Conservation (phyloP, 768 basidiomycete genomes). For the Panaeolus cyanescens region DNA sequence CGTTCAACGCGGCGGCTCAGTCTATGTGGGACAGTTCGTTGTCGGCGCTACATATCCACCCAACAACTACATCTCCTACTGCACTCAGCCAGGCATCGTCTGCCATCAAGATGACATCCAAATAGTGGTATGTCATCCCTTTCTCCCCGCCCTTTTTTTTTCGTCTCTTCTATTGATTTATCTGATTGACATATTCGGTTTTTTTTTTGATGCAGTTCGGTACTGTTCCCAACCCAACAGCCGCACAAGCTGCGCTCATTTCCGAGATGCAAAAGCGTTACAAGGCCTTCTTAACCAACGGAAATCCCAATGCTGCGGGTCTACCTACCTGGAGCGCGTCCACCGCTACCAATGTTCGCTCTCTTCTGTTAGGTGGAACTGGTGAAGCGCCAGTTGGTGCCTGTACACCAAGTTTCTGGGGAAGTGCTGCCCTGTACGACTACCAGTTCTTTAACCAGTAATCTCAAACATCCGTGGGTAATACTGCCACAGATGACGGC, state of each 20-base stretch:
- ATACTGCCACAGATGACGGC: neutral
- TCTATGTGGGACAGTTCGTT: slow-evolving; percentile 66
- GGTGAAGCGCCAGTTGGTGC: slow-evolving; percentile 55
- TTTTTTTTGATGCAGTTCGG: slow-evolving; percentile 42
- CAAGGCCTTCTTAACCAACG: slow-evolving; percentile 61
- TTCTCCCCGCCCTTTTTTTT: slow-evolving; percentile 4
- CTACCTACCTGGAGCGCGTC: slow-evolving; percentile 57
- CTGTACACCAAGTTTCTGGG: slow-evolving; percentile 73
- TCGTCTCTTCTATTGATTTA: slow-evolving; percentile 1
- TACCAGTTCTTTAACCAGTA: slow-evolving; percentile 64
- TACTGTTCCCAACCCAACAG: slow-evolving; percentile 54
- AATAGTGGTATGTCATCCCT: slow-evolving; percentile 57
- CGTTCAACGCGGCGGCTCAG: slow-evolving; percentile 62
- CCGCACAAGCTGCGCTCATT: slow-evolving; percentile 58
- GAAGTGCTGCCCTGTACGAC: slow-evolving; percentile 61
- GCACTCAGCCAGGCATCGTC: slow-evolving; percentile 55
- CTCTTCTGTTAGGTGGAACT: slow-evolving; percentile 62
- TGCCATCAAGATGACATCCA: slow-evolving; percentile 86
- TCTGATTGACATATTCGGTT: neutral
- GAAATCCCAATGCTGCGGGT: slow-evolving; percentile 60
- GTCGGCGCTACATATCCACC: slow-evolving; percentile 74
- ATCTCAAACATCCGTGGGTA: slow-evolving; percentile 1
- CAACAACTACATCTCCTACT: slow-evolving; percentile 58
- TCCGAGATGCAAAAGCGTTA: slow-evolving; percentile 73
- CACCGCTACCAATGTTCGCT: slow-evolving; percentile 50